Percentiles rank a stretch among this genome's conserved stretches.
phyloP scores from a whole-genome alignment of 2,329 filamentous ascomycete species.

The Pleurostoma richardsiae region DNA sequence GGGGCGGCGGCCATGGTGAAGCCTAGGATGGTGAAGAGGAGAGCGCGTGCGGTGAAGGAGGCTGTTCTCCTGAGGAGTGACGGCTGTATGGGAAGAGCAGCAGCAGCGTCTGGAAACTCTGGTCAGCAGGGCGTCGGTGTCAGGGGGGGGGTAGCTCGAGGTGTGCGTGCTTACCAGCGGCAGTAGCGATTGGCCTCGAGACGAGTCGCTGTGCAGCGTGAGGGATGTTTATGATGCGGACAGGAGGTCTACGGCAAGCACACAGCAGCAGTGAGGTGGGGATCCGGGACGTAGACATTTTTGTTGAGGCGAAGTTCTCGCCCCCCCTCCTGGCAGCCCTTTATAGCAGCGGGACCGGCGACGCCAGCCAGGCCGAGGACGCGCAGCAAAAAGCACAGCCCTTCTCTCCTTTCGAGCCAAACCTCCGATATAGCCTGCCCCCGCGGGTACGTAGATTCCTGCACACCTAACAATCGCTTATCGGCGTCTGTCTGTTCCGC shows the following conservation, averaged over 20 bases:
- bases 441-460: too few species aligned
- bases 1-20: slow-evolving; percentile 53
- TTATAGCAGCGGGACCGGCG: too few species aligned
- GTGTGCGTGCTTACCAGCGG: slow-evolving; percentile 10
- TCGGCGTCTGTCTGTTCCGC: too few species aligned
- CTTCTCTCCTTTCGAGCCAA: too few species aligned
- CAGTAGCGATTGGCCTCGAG: slow-evolving; percentile 10
- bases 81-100: neutral
- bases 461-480: too few species aligned
- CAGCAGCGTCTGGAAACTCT: slow-evolving; percentile 3
- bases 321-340: too few species aligned
- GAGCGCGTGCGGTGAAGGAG: slow-evolving; percentile 37
- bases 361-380: too few species aligned
- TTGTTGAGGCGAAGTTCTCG: neutral
- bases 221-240: neutral
- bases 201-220: neutral
- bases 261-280: neutral
- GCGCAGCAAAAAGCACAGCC: too few species aligned
- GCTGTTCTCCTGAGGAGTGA: slow-evolving; percentile 38
- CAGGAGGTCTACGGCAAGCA: neutral
- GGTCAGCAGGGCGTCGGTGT: neutral
- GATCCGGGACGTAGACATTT: neutral
- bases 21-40: slow-evolving; percentile 44
- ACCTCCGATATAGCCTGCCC: too few species aligned
- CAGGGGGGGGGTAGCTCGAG: neutral